phyloP scores from a whole-genome alignment of 495 filamentous ascomycete species.

The Trichoderma orchidacearum region DNA sequence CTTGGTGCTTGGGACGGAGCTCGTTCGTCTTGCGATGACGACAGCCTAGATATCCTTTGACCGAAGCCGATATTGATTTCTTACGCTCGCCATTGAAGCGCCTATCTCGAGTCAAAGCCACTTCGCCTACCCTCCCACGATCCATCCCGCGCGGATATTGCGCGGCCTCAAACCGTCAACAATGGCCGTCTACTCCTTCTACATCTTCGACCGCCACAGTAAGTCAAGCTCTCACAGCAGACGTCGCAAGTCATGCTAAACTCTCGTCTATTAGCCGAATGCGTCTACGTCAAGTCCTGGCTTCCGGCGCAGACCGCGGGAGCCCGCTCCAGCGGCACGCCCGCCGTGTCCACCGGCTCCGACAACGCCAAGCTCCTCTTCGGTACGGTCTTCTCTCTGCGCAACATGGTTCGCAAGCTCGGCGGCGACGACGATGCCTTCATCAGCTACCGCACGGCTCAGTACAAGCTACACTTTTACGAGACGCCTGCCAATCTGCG shows the following conservation, averaged over 20 bases:
- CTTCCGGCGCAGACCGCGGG: conserved; percentile 5
- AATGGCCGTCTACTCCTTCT: conserved; percentile 95
- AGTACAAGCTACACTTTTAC: conserved; percentile 98
- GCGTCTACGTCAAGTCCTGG: conserved; percentile 77
- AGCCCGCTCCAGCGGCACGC: conserved; percentile 9
- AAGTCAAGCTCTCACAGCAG: conserved; percentile 13
- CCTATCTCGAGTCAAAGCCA: background rate
- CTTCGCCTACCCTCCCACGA: background rate
- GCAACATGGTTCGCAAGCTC: conserved; percentile 94
- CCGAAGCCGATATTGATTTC: background rate
- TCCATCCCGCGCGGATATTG: background rate
- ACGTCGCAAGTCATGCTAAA: no score
- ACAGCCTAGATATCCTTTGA: background rate
- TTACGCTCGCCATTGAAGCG: background rate
- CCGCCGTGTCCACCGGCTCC: conserved; percentile 9
- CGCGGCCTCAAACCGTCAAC: conserved; percentile 6
- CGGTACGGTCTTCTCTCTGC: conserved; percentile 85
- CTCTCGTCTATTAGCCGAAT: conserved; percentile 49
- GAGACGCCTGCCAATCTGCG: conserved; percentile 92
- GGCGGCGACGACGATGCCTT: conserved; percentile 88
- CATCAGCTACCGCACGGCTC: conserved; percentile 73
- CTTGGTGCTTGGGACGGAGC: background rate
- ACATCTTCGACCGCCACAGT: conserved; percentile 99
- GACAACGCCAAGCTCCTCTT: conserved; percentile 97
- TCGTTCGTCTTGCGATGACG: background rate